A percentile compares a stretch with the other conserved stretches of the same genome.
These are phyloP conservation scores for Neodidymelliopsis sp. DNA, from an alignment of 2,329 filamentous ascomycete species.

Conservation along the genomic window DNA sequence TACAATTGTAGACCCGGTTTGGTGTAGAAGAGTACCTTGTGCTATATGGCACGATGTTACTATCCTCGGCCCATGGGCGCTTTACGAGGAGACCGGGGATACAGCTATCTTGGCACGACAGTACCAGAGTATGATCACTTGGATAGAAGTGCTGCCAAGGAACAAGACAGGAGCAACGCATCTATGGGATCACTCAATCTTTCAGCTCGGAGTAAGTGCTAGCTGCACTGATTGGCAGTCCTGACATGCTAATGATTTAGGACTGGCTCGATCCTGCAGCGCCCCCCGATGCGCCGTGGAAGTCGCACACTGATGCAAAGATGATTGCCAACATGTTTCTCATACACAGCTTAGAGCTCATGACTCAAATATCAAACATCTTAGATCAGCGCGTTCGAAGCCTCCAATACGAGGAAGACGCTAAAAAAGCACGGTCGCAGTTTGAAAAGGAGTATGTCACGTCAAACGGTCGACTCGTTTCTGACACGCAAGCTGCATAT, in stretches of 20 bases:
- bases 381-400: neutral
- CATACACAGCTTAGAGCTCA: too few relatives aligned
- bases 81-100: neutral
- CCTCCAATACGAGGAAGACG: neutral
- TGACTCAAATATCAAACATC: neutral
- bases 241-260: conserved; percentile 59
- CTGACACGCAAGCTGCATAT: neutral
- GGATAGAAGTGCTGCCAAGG: neutral
- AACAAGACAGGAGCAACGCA: neutral
- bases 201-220: conserved; percentile 3
- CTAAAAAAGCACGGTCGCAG: neutral
- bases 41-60: conserved; percentile 9
- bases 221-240: conserved; percentile 38
- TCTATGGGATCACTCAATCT: neutral
- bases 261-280: conserved; percentile 22
- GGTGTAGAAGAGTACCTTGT: neutral
- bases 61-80: neutral
- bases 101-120: neutral
- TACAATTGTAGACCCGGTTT: neutral
- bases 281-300: conserved; percentile 23
- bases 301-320: neutral
- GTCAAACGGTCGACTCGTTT: neutral
- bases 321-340: conserved; percentile 6
- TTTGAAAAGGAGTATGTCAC: neutral
- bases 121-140: conserved; percentile 6